Base-by-base conservation (phyloP, 257 asterid genomes). In the Solanum neorickii region DNA sequence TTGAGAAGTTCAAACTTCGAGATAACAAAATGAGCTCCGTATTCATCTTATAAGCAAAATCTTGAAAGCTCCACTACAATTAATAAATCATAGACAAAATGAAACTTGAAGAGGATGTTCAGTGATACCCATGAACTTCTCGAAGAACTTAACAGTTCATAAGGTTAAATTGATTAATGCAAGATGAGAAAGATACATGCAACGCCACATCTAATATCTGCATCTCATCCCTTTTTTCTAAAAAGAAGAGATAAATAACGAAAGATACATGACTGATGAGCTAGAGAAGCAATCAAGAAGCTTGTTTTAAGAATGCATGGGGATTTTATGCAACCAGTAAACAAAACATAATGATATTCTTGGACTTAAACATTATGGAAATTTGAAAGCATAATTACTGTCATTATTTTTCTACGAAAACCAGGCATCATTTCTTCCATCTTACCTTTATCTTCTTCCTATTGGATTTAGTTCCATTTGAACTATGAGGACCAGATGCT, bases 361-460 rank as follows among this genome's bases (percentile, higher is more conserved):
- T 78, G 84, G 84, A 78, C 66, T 29, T 47, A 1, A 80, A 27
- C 12, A 47, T 16, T 44, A 47, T 3, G 44, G 84, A 78, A 47
- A 16, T 16, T 80, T 5, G 3, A 47, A 47, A 18, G 18, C 66
- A 16, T 80, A 5, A 9, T 78, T 47, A 46, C 84, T 29, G n/a
- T 77, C 65, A 46, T 7, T 77, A 44, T 25, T 25, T 25, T 14
- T 77, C 60, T 44, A n/a, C 6, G 27, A 78, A 37, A 80, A 80
- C 25, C 6, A 80, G 41, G n/a, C 16, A 80, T n/a, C 68, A 80
- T 46, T 47, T 41, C 37, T 47, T 44, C 27, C 66, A 39, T 60
- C 87, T 82, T 87, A 92, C 94, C 91, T 92, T 92, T 25, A 86
- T 25, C 89, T 90, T 91, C 88, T 88, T 92, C 89, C 87, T 88